These are phyloP conservation scores for Lipomyces oligophaga DNA, from an alignment of 805 yeast genomes.

Conservation along the genomic window DNA sequence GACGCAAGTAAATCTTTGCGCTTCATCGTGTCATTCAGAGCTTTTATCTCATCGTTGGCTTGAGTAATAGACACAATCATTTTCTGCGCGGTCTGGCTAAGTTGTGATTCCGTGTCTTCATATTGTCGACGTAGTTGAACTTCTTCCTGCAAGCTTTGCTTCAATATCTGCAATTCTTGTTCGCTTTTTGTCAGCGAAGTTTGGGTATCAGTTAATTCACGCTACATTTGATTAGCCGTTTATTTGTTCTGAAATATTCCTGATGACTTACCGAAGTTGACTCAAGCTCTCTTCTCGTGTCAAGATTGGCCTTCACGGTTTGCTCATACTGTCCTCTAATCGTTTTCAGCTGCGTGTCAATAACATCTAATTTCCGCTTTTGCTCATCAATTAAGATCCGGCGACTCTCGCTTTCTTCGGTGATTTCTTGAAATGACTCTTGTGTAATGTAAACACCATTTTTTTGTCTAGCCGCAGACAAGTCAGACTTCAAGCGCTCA, in stretches of 20 bases:
- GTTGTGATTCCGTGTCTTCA: constrained; percentile 34
- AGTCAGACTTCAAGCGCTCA: constrained; percentile 55
- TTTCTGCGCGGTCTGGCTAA: constrained; percentile 31
- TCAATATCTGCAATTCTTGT: constrained; percentile 19
- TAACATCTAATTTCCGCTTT: constrained; percentile 45
- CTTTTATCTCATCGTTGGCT: constrained; percentile 27
- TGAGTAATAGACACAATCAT: constrained; percentile 29
- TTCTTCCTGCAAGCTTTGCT: constrained; percentile 29
- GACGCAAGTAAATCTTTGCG: constrained; percentile 17
- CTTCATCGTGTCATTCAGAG: constrained; percentile 27
- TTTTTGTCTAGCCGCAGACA: constrained; percentile 58
- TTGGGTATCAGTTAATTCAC: constrained; percentile 25
- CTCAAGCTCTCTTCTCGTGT: constrained; percentile 29
- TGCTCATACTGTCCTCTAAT: constrained; percentile 44
- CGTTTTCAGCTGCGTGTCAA: constrained; percentile 47
- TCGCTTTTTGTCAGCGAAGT: constrained; percentile 19
- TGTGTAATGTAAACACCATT: constrained; percentile 64
- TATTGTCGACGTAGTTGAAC: constrained; percentile 31
- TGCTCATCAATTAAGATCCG: constrained; percentile 50
- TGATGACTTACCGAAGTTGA: constrained; percentile 8
- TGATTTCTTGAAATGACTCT: constrained; percentile 45
- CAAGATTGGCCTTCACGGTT: constrained; percentile 35
- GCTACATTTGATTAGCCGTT: constrained; percentile 1
- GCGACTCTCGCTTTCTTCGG: constrained; percentile 49
- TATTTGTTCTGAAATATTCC: not conserved